These are phyloP conservation scores for Pseudohyphozyma bogoriensis DNA, from an alignment of 768 basidiomycete genomes.

Conservation along the genomic window DNA sequence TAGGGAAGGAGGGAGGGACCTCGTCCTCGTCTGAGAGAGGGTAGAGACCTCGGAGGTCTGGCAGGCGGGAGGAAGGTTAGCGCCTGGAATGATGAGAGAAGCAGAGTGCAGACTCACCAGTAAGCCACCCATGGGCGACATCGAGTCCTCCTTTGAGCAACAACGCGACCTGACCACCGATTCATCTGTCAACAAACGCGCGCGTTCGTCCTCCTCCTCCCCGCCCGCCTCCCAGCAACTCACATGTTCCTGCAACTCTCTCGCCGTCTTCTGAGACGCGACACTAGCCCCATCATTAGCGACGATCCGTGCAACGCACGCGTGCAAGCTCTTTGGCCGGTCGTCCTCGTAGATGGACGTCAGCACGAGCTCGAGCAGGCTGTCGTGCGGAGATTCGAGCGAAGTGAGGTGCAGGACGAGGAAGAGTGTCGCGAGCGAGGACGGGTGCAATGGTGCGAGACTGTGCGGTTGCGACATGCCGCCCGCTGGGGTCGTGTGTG, in stretches of 20 bases:
- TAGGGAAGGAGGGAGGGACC: neutral
- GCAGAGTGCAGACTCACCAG: neutral
- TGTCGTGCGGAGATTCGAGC: conserved; percentile 43
- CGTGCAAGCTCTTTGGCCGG: too few species aligned
- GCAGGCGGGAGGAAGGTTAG: neutral
- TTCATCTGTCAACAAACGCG: neutral
- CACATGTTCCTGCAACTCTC: neutral
- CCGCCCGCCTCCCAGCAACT: neutral
- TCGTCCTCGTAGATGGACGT: conserved; percentile 71
- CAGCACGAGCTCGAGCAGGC: conserved; percentile 61
- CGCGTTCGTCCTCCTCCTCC: too few species aligned
- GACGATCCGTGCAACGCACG: too few species aligned
- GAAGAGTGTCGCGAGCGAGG: neutral
- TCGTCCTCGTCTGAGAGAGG: conserved; percentile 18
- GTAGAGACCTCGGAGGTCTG: neutral
- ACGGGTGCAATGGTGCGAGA: neutral
- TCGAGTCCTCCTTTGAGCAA: conserved; percentile 2
- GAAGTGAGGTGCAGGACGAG: conserved; percentile 51
- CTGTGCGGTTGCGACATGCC: neutral
- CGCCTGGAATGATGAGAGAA: neutral
- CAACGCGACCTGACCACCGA: neutral
- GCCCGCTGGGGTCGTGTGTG: neutral
- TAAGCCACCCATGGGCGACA: conserved; percentile 1
- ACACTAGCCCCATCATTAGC: too few species aligned
- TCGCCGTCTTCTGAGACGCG: neutral